Evolutionary conservation across 2,329 filamentous ascomycete species (phyloP), one percentile per base, ranked within the genome.

Genomic region (Kalaharituber pfeilii): DNA sequence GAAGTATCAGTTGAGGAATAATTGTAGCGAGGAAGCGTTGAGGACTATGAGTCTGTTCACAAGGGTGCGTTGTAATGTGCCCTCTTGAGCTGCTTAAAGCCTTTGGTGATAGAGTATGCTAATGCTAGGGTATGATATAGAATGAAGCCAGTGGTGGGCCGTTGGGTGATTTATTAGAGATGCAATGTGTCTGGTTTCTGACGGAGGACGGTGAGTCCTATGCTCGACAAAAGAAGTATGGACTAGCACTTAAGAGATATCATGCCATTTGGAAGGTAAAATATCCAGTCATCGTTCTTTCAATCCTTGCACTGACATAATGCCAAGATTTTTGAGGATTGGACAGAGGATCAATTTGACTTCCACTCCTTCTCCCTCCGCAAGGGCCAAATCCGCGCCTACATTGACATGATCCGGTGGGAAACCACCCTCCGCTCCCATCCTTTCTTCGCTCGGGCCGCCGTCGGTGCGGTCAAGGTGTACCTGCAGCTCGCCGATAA

Each of bases 301-400:
- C n/a, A n/a, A 36, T 9, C n/a, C 15, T 2, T 47, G 11, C 22
- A 13, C 47, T 28, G 25, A 28, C 26, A 50, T 3, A 30, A 28
- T 30, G 11, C 82, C 67, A 86, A 85, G 69, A 93, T 98, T 61
- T 98, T 98, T 65, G 89, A 96, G 61, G 80, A 86, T 20, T 98
- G 91, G 91, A 84, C 94, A 66, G 93, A 98, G 67, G 91, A 98
- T 64, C 91, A 98, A 66, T 95, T 96, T 64, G 91, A 98, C 67
- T 98, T 98, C 73, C 93, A 98, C 73, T 86, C 80, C 67, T 98
- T 98, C 69, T 95, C 87, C 20, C 73, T 98, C n/a, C 77, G 91
- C 20, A 98, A 96, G 69, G 93, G 93, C 13, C 89, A 94, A 73
- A 86, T 96, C 57, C 77, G 89, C 54, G 85, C 91, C 1, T 98